Evolutionary conservation across 768 basidiomycete genomes (phyloP).

Genomic region (Mycena galopus): DNA sequence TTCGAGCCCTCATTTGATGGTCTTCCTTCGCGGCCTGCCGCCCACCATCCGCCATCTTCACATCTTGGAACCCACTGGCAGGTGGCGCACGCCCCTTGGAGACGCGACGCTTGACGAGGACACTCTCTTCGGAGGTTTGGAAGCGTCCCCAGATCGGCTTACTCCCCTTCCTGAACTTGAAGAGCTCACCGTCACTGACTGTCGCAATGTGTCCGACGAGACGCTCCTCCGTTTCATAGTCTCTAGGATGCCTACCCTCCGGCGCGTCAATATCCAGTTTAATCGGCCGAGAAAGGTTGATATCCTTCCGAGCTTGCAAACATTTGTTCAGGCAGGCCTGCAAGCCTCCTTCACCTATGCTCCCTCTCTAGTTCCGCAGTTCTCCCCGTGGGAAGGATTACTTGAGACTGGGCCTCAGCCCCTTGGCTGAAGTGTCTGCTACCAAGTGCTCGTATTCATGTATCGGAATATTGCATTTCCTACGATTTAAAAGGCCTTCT

Average conservation of each 20-base stretch:
- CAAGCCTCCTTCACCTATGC: background rate
- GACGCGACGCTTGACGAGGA: background rate
- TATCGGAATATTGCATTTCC: no score
- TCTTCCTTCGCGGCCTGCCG: constrained; percentile 10
- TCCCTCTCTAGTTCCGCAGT: background rate
- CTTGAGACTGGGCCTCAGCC: no score
- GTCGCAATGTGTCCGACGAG: constrained; percentile 5
- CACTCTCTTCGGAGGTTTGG: background rate
- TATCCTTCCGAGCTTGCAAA: background rate
- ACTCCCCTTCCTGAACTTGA: background rate
- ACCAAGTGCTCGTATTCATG: no score
- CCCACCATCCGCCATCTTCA: background rate
- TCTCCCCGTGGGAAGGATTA: constrained; percentile 21
- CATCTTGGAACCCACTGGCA: background rate
- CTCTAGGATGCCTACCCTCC: background rate
- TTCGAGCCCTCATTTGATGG: background rate
- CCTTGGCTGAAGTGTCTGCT: no score
- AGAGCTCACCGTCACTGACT: background rate
- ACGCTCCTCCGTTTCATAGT: constrained; percentile 3
- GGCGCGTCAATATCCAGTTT: constrained; percentile 2
- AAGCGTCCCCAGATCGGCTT: background rate
- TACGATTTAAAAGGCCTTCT: no score
- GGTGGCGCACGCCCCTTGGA: background rate
- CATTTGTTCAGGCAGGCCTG: background rate
- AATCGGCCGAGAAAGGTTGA: background rate